Evolutionary conservation across 2,329 filamentous ascomycete genomes (phyloP), one percentile per base, ranked within the genome.

Genomic region (Sarocladiaceae sp.): DNA sequence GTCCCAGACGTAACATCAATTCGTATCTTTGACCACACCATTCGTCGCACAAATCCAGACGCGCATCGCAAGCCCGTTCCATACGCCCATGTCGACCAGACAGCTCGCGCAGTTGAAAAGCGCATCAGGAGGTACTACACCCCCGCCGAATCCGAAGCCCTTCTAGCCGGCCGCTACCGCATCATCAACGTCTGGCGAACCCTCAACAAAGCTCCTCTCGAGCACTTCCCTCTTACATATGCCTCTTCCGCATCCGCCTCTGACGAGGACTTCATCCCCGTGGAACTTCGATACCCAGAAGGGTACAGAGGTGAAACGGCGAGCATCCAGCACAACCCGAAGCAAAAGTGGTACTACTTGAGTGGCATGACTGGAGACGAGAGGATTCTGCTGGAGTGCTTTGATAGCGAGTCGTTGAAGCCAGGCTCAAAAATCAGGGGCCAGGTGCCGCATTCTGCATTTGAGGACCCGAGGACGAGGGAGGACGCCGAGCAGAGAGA

Each of bases 151-250:
- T 87, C 88, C 0, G 83, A 86, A 3, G 62, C 69, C 52, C 72
- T 93, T 0, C 78, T 93, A 1, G 65, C 76, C 54, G 82, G 79
- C 2, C 83, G 90, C 2, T 91, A 90, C 67, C 81, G 90, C 55
- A 89, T 96, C 62, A 82, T 96, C 66, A 96, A 96, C 59, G 86
- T 96, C 46, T 96, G 91, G 91, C 78, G 88, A 0, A 84, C 84
- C 15, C 70, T 82, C 8, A 80, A 78, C 67, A 66, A 68, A 58
- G 71, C 73, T 31, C 81, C 85, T 2, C 77, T 88, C 6, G 81
- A 83, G 53, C 78, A 87, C 40, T 81, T 77, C 59, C 88, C 88
- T 1, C 74, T 91, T 1, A 85, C 83, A 0, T 83, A 90, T 29
- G 80, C 87, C 1, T 85, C 86, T 47, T 85, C 83, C 64, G 71